These are phyloP conservation scores for Lolium multiflorum DNA, from an alignment of 176 grass and related monocot species.

Conservation along the genomic window DNA sequence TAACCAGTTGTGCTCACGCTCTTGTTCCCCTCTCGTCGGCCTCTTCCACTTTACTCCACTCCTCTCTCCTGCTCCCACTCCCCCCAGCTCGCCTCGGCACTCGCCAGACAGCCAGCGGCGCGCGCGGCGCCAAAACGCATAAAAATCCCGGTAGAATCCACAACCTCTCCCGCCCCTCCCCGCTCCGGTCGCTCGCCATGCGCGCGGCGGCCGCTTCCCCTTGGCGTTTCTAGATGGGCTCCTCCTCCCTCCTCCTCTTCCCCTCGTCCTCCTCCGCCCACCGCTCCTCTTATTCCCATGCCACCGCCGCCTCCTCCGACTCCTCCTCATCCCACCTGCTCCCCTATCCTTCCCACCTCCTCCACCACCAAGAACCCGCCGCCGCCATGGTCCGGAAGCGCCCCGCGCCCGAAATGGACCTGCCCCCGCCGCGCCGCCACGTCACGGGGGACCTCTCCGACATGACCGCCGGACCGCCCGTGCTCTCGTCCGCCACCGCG, in stretches of 20 bases:
- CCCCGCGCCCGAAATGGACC: conserved; percentile 70
- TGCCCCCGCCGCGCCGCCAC: conserved; percentile 50
- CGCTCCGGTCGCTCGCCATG: conserved; percentile 44
- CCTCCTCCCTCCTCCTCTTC: conserved; percentile 77
- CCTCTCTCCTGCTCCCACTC: background rate
- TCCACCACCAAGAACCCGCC: conserved; percentile 49
- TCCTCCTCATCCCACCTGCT: conserved; percentile 42
- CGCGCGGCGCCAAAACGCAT: conserved; percentile 34
- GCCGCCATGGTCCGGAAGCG: conserved; percentile 86
- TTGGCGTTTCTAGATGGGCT: conserved; percentile 93
- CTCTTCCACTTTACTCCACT: conserved; percentile 36
- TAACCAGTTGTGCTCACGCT: conserved; percentile 31
- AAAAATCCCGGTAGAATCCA: conserved; percentile 21
- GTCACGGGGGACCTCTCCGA: conserved; percentile 49
- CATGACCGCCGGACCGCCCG: conserved; percentile 35
- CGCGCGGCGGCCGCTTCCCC: conserved; percentile 57
- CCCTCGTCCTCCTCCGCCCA: conserved; percentile 52
- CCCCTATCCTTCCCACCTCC: conserved; percentile 19
- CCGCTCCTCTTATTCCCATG: conserved; percentile 47
- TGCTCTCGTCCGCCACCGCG: conserved; percentile 13
- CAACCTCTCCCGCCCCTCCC: background rate
- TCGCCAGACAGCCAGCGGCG: background rate
- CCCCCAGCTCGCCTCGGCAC: background rate
- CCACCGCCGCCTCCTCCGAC: conserved; percentile 26
- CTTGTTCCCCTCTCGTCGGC: conserved; percentile 45